Conservation (phyloP, 208 protist species). For the Trypanosoma cruzi region DNA sequence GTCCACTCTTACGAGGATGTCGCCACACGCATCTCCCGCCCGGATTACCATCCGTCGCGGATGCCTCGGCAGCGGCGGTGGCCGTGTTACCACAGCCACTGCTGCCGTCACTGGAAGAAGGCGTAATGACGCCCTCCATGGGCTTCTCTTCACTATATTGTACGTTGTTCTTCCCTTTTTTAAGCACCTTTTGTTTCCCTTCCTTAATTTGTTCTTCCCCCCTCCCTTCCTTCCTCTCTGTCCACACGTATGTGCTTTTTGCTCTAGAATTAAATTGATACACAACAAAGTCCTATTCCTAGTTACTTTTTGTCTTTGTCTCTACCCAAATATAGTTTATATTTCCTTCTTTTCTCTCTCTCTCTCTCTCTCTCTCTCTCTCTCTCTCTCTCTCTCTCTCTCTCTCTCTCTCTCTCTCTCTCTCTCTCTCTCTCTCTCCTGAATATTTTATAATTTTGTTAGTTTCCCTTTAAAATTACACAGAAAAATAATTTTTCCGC, state of each 20-base stretch:
- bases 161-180: background rate
- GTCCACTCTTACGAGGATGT: background rate
- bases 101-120: background rate
- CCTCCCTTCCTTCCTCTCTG: background rate
- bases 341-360: background rate
- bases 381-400: no score
- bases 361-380: background rate
- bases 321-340: no score
- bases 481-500: no score
- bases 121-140: slow-evolving; percentile 4
- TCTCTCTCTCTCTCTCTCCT: no score
- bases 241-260: no score
- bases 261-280: no score
- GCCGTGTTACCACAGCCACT: background rate
- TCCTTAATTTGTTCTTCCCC: background rate
- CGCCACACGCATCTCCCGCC: slow-evolving; percentile 11
- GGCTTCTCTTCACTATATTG: background rate
- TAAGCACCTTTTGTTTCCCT: no score
- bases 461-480: no score
- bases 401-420: no score
- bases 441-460: no score
- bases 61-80: background rate
- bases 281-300: no score
- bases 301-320: no score
- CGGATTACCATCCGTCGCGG: slow-evolving; percentile 23